These are phyloP conservation scores for Colletotrichum somersetense DNA, from an alignment of 2,329 filamentous ascomycete genomes.

Conservation along the genomic window DNA sequence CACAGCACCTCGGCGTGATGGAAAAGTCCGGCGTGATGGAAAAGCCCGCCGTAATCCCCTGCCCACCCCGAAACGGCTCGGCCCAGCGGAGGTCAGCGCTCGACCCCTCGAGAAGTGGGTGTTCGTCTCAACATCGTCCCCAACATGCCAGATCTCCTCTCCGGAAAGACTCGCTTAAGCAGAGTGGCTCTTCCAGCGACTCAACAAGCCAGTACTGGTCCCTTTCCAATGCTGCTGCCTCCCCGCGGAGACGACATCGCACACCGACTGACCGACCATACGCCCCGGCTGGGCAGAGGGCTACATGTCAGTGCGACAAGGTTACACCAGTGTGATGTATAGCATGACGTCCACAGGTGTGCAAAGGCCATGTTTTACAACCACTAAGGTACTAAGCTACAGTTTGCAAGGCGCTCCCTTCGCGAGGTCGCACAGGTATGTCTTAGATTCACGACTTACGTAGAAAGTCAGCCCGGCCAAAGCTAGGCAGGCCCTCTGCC, in stretches of 20 bases:
- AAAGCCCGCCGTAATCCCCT: background rate
- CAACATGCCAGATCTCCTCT: constrained; percentile 35
- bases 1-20: background rate
- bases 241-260: background rate
- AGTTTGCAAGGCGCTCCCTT: too few species aligned
- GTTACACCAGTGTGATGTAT: background rate
- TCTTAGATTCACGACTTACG: background rate
- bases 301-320: background rate
- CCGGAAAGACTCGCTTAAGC: background rate
- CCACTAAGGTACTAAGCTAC: too few species aligned
- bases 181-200: background rate
- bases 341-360: background rate
- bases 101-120: background rate
- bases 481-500: background rate
- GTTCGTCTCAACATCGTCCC: constrained; percentile 12
- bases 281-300: background rate
- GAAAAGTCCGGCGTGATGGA: background rate
- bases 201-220: constrained; percentile 1
- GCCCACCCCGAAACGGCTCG: background rate
- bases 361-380: background rate
- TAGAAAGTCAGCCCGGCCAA: background rate
- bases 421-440: too few species aligned
- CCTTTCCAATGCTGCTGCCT: background rate
- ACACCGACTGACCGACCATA: background rate
- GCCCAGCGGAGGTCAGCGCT: background rate